Conservation (phyloP, 306 rosid genomes). For the Ammopiptanthus mongolicus region DNA sequence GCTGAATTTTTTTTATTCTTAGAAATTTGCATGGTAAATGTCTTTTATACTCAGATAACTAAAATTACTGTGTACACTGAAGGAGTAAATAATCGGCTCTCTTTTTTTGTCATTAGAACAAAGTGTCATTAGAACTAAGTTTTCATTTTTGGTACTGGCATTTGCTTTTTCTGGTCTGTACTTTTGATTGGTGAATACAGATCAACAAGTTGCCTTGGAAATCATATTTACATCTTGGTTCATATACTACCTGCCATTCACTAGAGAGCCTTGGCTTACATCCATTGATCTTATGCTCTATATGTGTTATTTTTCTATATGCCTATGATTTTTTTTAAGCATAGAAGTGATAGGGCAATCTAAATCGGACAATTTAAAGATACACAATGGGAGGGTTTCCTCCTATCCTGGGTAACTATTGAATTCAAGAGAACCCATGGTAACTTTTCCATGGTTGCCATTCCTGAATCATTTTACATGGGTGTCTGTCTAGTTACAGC, state of each 20-base stretch:
- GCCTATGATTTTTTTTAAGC: not conserved
- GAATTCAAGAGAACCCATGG: not conserved
- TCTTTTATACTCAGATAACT: not conserved
- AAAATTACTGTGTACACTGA: not conserved
- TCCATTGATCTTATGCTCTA: not conserved
- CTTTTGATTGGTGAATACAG: not conserved
- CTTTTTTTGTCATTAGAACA: not conserved
- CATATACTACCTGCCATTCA: not conserved
- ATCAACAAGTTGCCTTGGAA: not conserved
- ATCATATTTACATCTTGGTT: not conserved
- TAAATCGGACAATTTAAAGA: slow-evolving; percentile 1
- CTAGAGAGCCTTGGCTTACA: not conserved
- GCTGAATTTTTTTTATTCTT: not conserved
- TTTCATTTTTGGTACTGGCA: not conserved
- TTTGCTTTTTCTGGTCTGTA: not conserved
- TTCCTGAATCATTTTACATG: not conserved
- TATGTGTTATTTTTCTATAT: not conserved
- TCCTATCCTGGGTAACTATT: not conserved
- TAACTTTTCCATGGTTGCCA: not conserved
- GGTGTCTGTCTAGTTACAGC: slow-evolving; percentile 10
- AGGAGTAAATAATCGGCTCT: not conserved
- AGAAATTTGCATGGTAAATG: not conserved
- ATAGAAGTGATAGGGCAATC: not conserved
- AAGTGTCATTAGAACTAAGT: not conserved
- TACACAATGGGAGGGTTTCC: not conserved